Base-by-base conservation (phyloP, 2,329 filamentous ascomycete genomes). In the Fusarium luffae region DNA sequence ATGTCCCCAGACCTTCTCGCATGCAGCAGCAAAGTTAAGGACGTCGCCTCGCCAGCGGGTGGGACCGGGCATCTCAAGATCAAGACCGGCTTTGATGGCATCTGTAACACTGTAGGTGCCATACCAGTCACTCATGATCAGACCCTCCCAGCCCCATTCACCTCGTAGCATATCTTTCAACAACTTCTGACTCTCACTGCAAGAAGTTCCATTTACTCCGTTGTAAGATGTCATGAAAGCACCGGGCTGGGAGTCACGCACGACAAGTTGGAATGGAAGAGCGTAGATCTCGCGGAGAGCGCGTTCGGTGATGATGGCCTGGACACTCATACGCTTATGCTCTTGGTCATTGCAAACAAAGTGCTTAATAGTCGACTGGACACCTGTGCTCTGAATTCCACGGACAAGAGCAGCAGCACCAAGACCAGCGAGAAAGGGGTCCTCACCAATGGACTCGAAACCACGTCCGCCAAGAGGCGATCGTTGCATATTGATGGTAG, bases 271-370 rank as follows among this genome's bases (percentile, higher is more conserved):
- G 75, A 89, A 89, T 1, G 87, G 85, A 51, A 88, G 79, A 10
- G 86, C 77, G 69, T 89, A 89, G 46, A 89, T 85, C 79, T 89
- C 87, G 34, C 87, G 83, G 60, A 89, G 78, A 13, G 86, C 86
- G 25, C 87, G 82, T 70, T 86, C 83, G 1, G 85, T 87, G 32
- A 89, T 77, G 47, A 87, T 84, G 60, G 82, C 83, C 66, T 88
- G 82, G 0, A 88, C 85, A 10, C 82, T 84, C 78, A 86, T 86
- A 19, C 87, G 82, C 76, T 83, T 84, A 70, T 88, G 85, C 75
- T 89, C 87, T 72, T 88, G 86, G 71, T 89, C 87, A 66, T 89
- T 89, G 77, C 85, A 88, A 21, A 88, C 83, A 75, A 88, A 89
- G 75, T 89, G 87, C 80, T 89, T 89, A 63, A 88, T 80, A 4